Base-by-base conservation (phyloP, 306 rosid species). In the Vigna mungo region DNA sequence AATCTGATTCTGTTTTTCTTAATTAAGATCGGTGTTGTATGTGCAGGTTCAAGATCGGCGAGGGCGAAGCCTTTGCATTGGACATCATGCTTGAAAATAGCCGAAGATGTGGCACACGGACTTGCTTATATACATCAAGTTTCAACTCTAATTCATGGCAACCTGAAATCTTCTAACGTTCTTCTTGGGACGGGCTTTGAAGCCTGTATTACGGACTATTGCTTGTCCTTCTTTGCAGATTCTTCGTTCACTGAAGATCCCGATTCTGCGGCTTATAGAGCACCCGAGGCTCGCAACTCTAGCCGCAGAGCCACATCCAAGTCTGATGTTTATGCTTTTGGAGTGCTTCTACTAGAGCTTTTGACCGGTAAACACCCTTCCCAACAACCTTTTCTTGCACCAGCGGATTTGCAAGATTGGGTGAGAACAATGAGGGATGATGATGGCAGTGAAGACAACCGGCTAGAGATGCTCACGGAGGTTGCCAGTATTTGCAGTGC, bases 81-180 rank as follows among this genome's bases (percentile, higher is more conserved):
- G 98, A 94, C 98, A 21, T 94, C 98, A 78, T 92, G 98, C 83
- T 82, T 94, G 72, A 94, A 94, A 88, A 92, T 94, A 80, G 97
- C 98, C 0, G 98, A 94, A 83, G 98, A 94, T 80, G 89, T 92
- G 30, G 96, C 96, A 9, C 97, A 88, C 52, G 98, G 98, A 79
- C 89, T 94, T 72, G 90, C 95, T 25, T 94, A 90, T 66, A 88
- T 94, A 53, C 97, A 94, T 61, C 96, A 88, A 83, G 86, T 77
- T 18, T 89, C 97, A 0, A 85, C 80, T 41, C 54, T 94, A 61
- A 83, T 88, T 76, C 98, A 94, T 54, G 97, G 96, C 71, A 92
- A 90, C 83, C 77, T 94, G 25, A 94, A 92, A 80, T 94, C 98
- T 76, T 76, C 92, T 9, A 94, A 94, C 68, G 95, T 94, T 49